phyloP scores from a whole-genome alignment of 1,139 yeast species.

The Geotrichum candidum region DNA sequence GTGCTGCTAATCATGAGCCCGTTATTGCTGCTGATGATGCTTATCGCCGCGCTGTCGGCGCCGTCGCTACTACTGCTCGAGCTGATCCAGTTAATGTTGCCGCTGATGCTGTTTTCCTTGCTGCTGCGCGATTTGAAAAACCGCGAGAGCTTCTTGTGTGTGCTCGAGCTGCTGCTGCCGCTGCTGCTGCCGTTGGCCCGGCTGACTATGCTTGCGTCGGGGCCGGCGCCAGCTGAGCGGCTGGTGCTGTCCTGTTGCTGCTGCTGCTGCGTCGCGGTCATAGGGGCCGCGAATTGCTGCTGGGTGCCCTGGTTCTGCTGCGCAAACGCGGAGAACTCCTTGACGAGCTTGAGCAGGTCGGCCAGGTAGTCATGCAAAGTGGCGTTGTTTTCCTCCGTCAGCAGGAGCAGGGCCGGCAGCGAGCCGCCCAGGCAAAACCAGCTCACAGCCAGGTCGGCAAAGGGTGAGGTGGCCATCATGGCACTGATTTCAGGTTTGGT shows the following conservation, averaged over 20 bases:
- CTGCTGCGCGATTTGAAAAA: constrained; percentile 1
- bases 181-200: background rate
- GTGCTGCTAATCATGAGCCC: background rate
- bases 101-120: background rate
- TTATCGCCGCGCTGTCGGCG: background rate
- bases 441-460: constrained; percentile 19
- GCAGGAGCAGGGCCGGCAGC: constrained; percentile 4
- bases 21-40: background rate
- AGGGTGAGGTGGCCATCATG: constrained; percentile 18
- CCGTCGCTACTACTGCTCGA: background rate
- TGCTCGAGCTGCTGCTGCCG: background rate
- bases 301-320: background rate
- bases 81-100: background rate
- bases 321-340: constrained; percentile 20
- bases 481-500: constrained; percentile 24
- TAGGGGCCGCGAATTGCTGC: background rate
- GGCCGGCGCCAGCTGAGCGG: background rate
- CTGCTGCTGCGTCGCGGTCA: background rate
- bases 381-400: constrained; percentile 17
- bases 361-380: constrained; percentile 23
- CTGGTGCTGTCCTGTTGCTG: background rate
- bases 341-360: constrained; percentile 22
- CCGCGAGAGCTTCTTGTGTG: constrained; percentile 2
- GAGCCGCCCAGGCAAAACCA: constrained; percentile 29
- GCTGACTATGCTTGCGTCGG: no score